phyloP scores from a whole-genome alignment of 148 eudicot genomes.

The Heliosperma pusillum region DNA sequence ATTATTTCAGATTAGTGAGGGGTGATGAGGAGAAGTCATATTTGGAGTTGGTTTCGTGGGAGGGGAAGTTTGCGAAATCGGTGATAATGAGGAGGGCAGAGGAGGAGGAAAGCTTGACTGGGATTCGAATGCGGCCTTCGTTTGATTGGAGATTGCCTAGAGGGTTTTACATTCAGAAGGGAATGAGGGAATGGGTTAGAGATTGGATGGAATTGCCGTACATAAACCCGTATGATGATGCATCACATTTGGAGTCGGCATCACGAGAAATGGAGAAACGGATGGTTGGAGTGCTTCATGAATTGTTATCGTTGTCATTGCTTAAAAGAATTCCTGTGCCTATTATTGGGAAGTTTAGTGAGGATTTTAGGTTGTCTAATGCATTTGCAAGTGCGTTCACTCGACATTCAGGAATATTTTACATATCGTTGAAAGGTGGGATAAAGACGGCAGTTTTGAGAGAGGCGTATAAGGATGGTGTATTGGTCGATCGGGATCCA shows the following conservation, averaged over 20 bases:
- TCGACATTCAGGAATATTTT: slow-evolving; percentile 86
- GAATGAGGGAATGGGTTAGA: slow-evolving; percentile 90
- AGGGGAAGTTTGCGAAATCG: slow-evolving; percentile 49
- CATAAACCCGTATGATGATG: slow-evolving; percentile 75
- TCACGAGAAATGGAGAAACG: slow-evolving; percentile 91
- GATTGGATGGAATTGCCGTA: slow-evolving; percentile 96
- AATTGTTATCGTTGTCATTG: slow-evolving; percentile 68
- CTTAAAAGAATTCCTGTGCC: slow-evolving; percentile 68
- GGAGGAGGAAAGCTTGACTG: slow-evolving; percentile 57
- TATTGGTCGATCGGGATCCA: slow-evolving; percentile 74
- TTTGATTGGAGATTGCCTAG: slow-evolving; percentile 64
- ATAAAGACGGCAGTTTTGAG: slow-evolving; percentile 82
- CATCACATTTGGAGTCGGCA: slow-evolving; percentile 43
- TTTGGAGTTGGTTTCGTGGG: slow-evolving; percentile 64
- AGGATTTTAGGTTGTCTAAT: slow-evolving; percentile 81
- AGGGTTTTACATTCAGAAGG: slow-evolving; percentile 72
- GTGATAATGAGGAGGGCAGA: slow-evolving; percentile 60
- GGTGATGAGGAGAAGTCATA: slow-evolving; percentile 38
- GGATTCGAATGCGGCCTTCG: slow-evolving; percentile 63
- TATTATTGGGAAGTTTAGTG: slow-evolving; percentile 71
- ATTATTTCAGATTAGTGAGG: slow-evolving; percentile 56
- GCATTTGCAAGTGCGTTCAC: slow-evolving; percentile 70
- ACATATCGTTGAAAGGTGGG: slow-evolving; percentile 83
- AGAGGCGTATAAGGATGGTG: slow-evolving; percentile 71
- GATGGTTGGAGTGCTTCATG: slow-evolving; percentile 84